Conservation (phyloP, 352 stramenopile genomes). For the Aphanomyces euteiches region DNA sequence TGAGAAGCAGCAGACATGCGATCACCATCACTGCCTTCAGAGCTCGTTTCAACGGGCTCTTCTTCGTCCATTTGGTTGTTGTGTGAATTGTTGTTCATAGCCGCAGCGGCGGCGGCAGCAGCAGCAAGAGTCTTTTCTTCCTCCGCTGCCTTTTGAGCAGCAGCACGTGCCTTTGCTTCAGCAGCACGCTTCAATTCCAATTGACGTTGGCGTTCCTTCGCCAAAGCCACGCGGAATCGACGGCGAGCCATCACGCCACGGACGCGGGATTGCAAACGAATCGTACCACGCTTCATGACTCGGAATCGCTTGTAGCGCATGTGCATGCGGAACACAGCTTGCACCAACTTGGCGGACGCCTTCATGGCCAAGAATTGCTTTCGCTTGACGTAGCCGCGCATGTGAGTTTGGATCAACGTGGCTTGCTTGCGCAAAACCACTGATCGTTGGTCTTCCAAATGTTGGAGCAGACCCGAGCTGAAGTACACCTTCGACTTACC, state of each 20-base stretch:
- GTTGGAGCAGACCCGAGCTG: conserved; percentile 86
- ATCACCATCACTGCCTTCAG: conserved; percentile 16
- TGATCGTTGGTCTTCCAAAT: conserved; percentile 84
- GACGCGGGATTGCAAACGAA: conserved; percentile 51
- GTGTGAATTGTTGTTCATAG: not conserved
- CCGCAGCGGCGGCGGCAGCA: not conserved
- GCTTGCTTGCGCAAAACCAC: conserved; percentile 67
- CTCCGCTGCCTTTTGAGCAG: not conserved
- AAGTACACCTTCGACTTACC: conserved; percentile 83
- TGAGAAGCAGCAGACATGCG: conserved; percentile 7
- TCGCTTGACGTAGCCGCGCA: conserved; percentile 56
- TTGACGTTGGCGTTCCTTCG: conserved; percentile 1
- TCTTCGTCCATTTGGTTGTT: conserved; percentile 13
- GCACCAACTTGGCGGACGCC: conserved; percentile 46
- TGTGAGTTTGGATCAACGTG: conserved; percentile 71
- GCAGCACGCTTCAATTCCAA: conserved; percentile 1
- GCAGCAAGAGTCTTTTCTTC: not conserved
- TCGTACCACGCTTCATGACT: conserved; percentile 42
- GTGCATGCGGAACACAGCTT: conserved; percentile 45
- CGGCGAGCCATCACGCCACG: not conserved
- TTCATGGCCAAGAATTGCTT: conserved; percentile 52
- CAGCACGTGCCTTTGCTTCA: conserved; percentile 18
- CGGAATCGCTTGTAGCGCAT: conserved; percentile 45
- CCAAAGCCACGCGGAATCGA: conserved; percentile 9
- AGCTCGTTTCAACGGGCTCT: conserved; percentile 12